Base-by-base conservation (phyloP, 2,329 filamentous ascomycete species). In the Blastomyces silverae region DNA sequence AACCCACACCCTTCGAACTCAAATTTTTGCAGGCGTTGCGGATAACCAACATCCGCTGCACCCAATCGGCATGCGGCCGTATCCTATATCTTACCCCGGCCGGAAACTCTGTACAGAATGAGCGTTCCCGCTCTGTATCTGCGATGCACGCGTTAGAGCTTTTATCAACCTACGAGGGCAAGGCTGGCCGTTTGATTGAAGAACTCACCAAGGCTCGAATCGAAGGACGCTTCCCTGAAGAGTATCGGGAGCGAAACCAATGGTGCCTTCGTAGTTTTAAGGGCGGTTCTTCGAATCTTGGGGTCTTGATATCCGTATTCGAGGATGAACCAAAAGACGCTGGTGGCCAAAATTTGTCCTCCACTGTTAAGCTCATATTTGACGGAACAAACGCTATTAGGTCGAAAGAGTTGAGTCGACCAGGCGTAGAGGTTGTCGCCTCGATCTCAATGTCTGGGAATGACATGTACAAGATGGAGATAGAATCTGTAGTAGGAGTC, bases 161-260 rank as follows among this genome's bases (percentile, higher is more conserved):
- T 0, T 85, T 88, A 61, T 90, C 91, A 62, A 79, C 84, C 8
- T 93, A 93, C 70, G 90, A 96, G 73, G 87, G 87, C 34, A 92
- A 88, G 74, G 90, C 89, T 0, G 80, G 82, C 22, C 90, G 88
- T 66, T 87, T 91, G 77, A 86, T 87, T 37, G 93, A 97, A 76
- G 94, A 97, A 68, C 82, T 97, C 15, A 86, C 87, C 59, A 95
- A 93, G 77, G 92, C 92, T 10, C 87, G 88, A 68, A 86, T 97
- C 17, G 93, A 97, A 76, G 89, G 87, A 6, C 85, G 92, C 13
- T 96, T 95, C 71, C 80, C 89, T 0, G 92, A 96, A 73, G 75
- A 80, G n/a, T 91, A 96, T 78, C 86, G 92, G 65, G 91, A 96
- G 74, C 85, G 88, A 65, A 83, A 87, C 20, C 86, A 84, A 70